Evolutionary conservation across 306 rosid genomes (phyloP), one percentile per base, ranked within the genome.

Genomic region (Comarum palustre): DNA sequence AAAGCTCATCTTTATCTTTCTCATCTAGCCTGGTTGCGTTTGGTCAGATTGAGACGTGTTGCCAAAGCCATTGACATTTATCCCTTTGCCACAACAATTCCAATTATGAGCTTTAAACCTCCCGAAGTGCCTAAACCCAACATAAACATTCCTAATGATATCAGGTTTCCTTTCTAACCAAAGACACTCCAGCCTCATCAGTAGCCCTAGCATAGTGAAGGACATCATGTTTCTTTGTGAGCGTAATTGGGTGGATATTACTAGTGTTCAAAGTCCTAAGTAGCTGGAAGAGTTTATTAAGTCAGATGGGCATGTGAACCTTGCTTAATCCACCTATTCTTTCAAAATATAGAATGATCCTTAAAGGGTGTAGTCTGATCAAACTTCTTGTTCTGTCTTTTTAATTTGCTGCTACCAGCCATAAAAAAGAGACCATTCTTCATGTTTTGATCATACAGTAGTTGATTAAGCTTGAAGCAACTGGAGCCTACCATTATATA

Each of bases 31-130:
- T 66, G 75, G 78, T 71, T 42, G 72, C 69, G 75, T 73, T 78
- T 73, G 79, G 90, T 80, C 65, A 65, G 96, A 88, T 82, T 80
- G 85, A 74, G 92, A 88, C 92, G 78, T 79, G 79, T 68, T 76
- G 87, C 94, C 96, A 81, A 84, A 88, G 78, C 64, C 71, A 66
- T 72, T 73, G 54, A 54, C 68, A n/a, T 68, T 73, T 64, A 61
- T 65, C 19, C 59, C 75, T 58, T 63, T 12, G 47, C 63, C 73
- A 75, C 87, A 50, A 75, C 87, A 50, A 42, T 24, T 24, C 27
- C 13, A 67, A 78, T 63, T 67, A 75, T 22, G 20, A 45, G 32
- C 32, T 68, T 27, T 47, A 31, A 32, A 8, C 39, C 64, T 58
- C 43, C 24, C 32, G 12, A 60, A 59, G 20, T 6, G 9, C 13